phyloP scores from a whole-genome alignment of 2,329 filamentous ascomycete species.

The Trichoderma oligosporum region DNA sequence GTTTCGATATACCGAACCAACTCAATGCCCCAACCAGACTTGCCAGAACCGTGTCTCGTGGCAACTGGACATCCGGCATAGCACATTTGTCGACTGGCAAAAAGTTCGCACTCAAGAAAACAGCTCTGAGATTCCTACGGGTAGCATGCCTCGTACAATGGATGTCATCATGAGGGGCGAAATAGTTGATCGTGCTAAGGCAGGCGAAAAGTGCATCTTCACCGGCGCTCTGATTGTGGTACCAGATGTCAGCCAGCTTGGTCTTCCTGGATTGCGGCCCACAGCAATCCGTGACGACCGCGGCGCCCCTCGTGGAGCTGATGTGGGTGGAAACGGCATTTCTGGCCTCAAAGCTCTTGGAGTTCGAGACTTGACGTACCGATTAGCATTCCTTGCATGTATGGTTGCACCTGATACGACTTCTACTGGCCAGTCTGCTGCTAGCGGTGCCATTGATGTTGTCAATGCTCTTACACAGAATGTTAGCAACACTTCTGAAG shows the following conservation, averaged over 20 bases:
- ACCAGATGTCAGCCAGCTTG: conserved; percentile 91
- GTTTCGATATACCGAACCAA: conserved; percentile 95
- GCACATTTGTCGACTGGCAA: conserved; percentile 98
- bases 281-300: conserved; percentile 81
- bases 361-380: conserved; percentile 91
- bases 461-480: conserved; percentile 69
- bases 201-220: conserved; percentile 97
- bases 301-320: conserved; percentile 66
- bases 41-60: conserved; percentile 91
- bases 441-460: conserved; percentile 66
- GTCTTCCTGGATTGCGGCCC: conserved; percentile 78
- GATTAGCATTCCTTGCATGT: conserved; percentile 92
- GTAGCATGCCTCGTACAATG: conserved; percentile 97
- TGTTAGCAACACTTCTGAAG: conserved; percentile 55
- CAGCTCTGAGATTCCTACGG: conserved; percentile 95
- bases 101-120: conserved; percentile 98
- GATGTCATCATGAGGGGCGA: conserved; percentile 94
- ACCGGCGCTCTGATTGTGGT: conserved; percentile 95
- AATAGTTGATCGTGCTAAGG: conserved; percentile 95
- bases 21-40: conserved; percentile 82
- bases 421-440: conserved; percentile 69
- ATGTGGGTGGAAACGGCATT: conserved; percentile 80
- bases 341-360: conserved; percentile 87
- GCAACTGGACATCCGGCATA: conserved; percentile 94
- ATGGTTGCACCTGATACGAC: conserved; percentile 91